phyloP scores from a whole-genome alignment of 495 filamentous ascomycete genomes.

The Penicillium argentinense region DNA sequence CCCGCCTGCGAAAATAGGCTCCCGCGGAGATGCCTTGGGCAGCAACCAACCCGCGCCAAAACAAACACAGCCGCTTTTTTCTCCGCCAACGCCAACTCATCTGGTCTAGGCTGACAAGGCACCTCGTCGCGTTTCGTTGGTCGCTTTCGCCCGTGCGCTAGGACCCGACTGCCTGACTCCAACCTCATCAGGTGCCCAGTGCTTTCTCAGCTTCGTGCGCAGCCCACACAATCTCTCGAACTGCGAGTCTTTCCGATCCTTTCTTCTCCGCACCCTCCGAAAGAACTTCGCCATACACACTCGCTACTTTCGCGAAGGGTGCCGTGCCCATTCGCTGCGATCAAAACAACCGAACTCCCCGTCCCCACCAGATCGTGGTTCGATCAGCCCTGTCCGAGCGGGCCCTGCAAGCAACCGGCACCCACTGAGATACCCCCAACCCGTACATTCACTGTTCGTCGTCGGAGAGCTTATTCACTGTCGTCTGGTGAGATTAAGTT shows the following conservation, averaged over 20 bases:
- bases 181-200: slow-evolving; percentile 32
- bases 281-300: neutral
- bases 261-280: slow-evolving; percentile 2
- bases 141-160: slow-evolving; percentile 23
- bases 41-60: slow-evolving; percentile 24
- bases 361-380: slow-evolving; percentile 10
- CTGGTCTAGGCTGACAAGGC: slow-evolving; percentile 10
- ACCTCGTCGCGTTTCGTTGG: slow-evolving; percentile 15
- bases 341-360: neutral
- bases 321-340: slow-evolving; percentile 7
- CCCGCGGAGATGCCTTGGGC: slow-evolving; percentile 22
- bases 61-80: slow-evolving; percentile 26
- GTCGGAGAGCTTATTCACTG: neutral
- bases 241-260: slow-evolving; percentile 2
- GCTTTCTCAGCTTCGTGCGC: too few relatives aligned
- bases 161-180: slow-evolving; percentile 30
- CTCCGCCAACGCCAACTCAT: slow-evolving; percentile 14
- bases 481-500: too few relatives aligned
- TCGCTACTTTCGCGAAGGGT: neutral
- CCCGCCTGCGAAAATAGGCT: too few relatives aligned
- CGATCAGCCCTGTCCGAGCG: slow-evolving; percentile 20
- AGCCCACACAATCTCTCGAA: slow-evolving; percentile 10
- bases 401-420: slow-evolving; percentile 18
- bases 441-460: slow-evolving; percentile 1
- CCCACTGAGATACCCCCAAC: slow-evolving; percentile 13